phyloP scores from a whole-genome alignment of 1,284 basidiomycete species.

The Tranzscheliella williamsii region DNA sequence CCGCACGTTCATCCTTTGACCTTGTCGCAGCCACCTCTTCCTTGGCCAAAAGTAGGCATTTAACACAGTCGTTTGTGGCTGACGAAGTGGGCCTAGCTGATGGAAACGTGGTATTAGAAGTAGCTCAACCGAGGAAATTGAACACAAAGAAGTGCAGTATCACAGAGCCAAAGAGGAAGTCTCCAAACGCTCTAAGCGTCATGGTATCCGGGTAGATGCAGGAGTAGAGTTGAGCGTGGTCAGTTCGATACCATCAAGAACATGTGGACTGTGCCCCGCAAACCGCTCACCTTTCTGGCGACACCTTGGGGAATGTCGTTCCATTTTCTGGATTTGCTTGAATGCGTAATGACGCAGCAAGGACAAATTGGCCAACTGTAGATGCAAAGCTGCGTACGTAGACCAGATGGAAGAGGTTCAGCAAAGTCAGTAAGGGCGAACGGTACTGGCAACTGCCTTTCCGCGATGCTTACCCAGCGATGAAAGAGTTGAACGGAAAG shows the following conservation, averaged over 20 bases:
- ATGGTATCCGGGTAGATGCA: not conserved
- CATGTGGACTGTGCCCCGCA: not conserved
- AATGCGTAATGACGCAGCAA: slow-evolving; percentile 84
- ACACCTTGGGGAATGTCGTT: slow-evolving; percentile 66
- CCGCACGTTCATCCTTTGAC: too few relatives aligned
- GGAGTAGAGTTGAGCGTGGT: not conserved
- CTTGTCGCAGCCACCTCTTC: too few relatives aligned
- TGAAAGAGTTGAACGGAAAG: slow-evolving; percentile 96
- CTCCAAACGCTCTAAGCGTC: slow-evolving; percentile 72
- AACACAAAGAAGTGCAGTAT: slow-evolving; percentile 97
- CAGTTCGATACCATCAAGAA: slow-evolving; percentile 5
- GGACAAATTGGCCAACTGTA: slow-evolving; percentile 93
- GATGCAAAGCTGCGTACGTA: slow-evolving; percentile 74
- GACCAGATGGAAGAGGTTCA: too few relatives aligned
- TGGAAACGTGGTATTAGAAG: too few relatives aligned
- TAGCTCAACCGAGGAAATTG: slow-evolving; percentile 85
- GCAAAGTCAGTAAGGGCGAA: too few relatives aligned
- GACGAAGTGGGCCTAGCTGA: too few relatives aligned
- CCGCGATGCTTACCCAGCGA: slow-evolving; percentile 84
- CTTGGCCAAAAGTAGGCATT: too few relatives aligned
- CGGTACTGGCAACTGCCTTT: not conserved
- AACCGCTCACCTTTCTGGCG: slow-evolving; percentile 82
- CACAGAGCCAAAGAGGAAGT: slow-evolving; percentile 90
- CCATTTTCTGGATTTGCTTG: slow-evolving; percentile 88
- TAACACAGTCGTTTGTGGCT: too few relatives aligned